Evolutionary conservation across 768 basidiomycete genomes (phyloP).

Genomic region (Suillus subaureus): DNA sequence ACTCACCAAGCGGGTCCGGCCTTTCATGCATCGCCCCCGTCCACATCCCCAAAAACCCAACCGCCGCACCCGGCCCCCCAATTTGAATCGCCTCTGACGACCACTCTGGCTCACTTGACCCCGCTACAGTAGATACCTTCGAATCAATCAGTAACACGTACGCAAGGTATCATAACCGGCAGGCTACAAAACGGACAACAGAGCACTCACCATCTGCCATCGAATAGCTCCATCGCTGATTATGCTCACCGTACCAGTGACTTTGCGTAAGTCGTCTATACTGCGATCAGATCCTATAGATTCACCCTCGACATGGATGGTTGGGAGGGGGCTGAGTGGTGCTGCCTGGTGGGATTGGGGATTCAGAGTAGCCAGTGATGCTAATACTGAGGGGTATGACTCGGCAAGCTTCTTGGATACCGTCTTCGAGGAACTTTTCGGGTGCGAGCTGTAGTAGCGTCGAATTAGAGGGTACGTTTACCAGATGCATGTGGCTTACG

Average conservation of each 20-base stretch:
- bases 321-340: conserved; percentile 42
- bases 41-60: conserved; percentile 59
- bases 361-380: conserved; percentile 39
- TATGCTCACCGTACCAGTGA: conserved; percentile 50
- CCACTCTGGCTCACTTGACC: conserved; percentile 47
- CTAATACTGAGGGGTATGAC: conserved; percentile 56
- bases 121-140: conserved; percentile 36
- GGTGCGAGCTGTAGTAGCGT: conserved; percentile 22
- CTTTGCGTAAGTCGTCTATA: conserved; percentile 32
- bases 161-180: not conserved
- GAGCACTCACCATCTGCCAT: conserved; percentile 49
- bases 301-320: conserved; percentile 52
- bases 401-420: conserved; percentile 47
- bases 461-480: not conserved
- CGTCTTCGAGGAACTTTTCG: conserved; percentile 32
- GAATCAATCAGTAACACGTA: conserved; percentile 4
- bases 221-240: conserved; percentile 51
- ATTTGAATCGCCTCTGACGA: conserved; percentile 57
- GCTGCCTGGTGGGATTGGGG: conserved; percentile 26
- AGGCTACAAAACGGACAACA: not conserved
- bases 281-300: conserved; percentile 41
- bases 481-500: conserved; percentile 23
- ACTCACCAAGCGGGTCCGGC: conserved; percentile 46
- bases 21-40: conserved; percentile 51
- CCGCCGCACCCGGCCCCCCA: conserved; percentile 53